Conservation (phyloP, 208 protist species). For the Trypanosomatidae sp. region DNA sequence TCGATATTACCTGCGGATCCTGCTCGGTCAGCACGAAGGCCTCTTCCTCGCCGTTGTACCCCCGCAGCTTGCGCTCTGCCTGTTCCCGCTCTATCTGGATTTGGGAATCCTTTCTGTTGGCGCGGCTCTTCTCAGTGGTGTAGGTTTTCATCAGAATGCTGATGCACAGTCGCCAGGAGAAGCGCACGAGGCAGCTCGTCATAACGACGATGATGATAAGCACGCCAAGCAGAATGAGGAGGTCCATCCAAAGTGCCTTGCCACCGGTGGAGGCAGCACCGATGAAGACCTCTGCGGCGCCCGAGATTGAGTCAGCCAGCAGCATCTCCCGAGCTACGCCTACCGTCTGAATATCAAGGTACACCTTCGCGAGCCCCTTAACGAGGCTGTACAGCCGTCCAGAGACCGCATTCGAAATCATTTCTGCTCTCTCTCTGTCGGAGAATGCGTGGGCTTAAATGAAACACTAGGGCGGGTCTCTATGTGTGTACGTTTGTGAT, state of each 20-base stretch:
- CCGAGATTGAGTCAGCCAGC: conserved; percentile 30
- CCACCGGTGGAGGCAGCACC: conserved; percentile 20
- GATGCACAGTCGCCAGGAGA: conserved; percentile 40
- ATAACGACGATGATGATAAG: conserved; percentile 29
- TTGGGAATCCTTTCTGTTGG: conserved; percentile 33
- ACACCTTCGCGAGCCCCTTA: conserved; percentile 25
- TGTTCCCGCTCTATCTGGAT: conserved; percentile 27
- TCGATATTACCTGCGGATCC: conserved; percentile 28
- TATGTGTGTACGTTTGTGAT: background rate
- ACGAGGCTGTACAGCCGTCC: conserved; percentile 19
- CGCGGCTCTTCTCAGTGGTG: conserved; percentile 30
- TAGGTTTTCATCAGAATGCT: conserved; percentile 26
- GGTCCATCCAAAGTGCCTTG: conserved; percentile 44
- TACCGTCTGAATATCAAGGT: conserved; percentile 44
- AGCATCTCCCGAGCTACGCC: conserved; percentile 29
- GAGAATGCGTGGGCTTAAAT: conserved; percentile 2
- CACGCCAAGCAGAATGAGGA: conserved; percentile 26
- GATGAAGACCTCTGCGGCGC: conserved; percentile 37
- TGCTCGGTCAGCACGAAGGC: conserved; percentile 15
- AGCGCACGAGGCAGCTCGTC: conserved; percentile 35
- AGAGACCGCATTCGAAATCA: conserved; percentile 5
- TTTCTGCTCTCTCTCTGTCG: conserved; percentile 8
- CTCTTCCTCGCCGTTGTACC: conserved; percentile 29
- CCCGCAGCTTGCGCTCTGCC: conserved; percentile 23
- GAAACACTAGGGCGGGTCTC: background rate